Evolutionary conservation across 768 basidiomycete species (phyloP).

Genomic region (Xanthoconium stramineum): DNA sequence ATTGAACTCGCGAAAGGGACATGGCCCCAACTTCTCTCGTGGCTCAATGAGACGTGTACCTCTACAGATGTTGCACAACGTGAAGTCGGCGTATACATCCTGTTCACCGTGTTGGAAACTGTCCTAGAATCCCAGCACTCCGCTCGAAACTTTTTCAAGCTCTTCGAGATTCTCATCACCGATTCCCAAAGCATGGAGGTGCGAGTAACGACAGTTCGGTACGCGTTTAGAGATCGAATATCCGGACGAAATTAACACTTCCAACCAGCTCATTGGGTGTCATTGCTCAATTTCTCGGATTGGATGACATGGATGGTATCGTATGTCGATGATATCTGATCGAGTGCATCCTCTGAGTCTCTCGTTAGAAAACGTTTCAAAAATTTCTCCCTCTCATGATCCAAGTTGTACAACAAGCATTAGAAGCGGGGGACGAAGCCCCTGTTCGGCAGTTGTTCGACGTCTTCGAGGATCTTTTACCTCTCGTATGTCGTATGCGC

Average conservation of each 20-base stretch:
- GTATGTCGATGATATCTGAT: constrained; percentile 43
- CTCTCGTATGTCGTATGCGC: constrained; percentile 56
- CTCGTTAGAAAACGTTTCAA: constrained; percentile 78
- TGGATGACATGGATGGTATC: constrained; percentile 82
- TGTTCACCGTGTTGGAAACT: constrained; percentile 88
- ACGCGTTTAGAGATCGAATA: constrained; percentile 11
- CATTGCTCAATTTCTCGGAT: constrained; percentile 88
- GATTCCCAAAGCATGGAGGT: constrained; percentile 91
- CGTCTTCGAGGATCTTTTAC: constrained; percentile 91
- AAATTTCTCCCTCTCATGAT: constrained; percentile 83
- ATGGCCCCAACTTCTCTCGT: constrained; percentile 88
- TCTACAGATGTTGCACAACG: constrained; percentile 71
- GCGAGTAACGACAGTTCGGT: constrained; percentile 85
- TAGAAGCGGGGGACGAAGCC: constrained; percentile 75
- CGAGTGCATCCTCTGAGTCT: background rate
- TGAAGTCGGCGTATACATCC: constrained; percentile 88
- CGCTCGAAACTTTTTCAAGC: constrained; percentile 68
- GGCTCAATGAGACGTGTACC: constrained; percentile 74
- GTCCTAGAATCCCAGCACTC: constrained; percentile 86
- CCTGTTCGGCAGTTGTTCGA: constrained; percentile 90
- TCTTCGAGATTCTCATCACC: constrained; percentile 67
- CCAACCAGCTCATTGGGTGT: constrained; percentile 73
- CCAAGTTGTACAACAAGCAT: constrained; percentile 78
- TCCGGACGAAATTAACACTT: constrained; percentile 4
- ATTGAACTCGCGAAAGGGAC: constrained; percentile 76